Conservation (phyloP, 2,329 filamentous ascomycete species). For the Aspergillus awamori region DNA sequence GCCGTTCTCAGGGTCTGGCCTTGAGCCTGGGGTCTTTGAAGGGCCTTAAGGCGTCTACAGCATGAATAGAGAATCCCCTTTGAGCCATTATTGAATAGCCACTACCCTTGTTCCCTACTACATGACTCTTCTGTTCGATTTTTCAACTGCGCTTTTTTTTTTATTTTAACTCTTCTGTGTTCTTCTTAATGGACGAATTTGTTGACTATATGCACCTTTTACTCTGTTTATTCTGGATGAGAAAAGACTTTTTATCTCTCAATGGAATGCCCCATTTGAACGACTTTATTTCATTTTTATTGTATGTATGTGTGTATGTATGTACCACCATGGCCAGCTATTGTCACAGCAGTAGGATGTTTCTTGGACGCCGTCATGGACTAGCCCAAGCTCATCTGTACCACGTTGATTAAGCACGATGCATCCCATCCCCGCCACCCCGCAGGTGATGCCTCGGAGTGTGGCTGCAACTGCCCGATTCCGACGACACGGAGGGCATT, state of each 20-base stretch:
- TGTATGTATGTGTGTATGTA: conserved; percentile 1
- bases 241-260: conserved; percentile 23
- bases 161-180: conserved; percentile 14
- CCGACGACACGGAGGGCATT: not conserved
- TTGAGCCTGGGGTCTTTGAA: conserved; percentile 93
- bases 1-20: conserved; percentile 91
- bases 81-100: conserved; percentile 34
- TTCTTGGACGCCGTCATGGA: not conserved
- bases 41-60: conserved; percentile 74
- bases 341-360: not conserved
- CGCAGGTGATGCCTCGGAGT: not conserved
- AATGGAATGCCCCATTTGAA: conserved; percentile 21
- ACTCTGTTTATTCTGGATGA: conserved; percentile 31
- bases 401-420: not conserved
- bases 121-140: conserved; percentile 26
- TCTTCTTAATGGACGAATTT: conserved; percentile 34
- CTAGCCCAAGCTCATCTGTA: not conserved
- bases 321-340: not conserved
- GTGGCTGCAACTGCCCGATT: not conserved
- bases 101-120: conserved; percentile 31
- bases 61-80: conserved; percentile 37
- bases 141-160: conserved; percentile 18
- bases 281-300: not conserved
- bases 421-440: not conserved
- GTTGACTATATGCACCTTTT: conserved; percentile 31